A percentile compares a stretch with the other conserved stretches of the same genome.
Conservation (phyloP, 805 yeast genomes). For the Yamadazyma insecticola region DNA sequence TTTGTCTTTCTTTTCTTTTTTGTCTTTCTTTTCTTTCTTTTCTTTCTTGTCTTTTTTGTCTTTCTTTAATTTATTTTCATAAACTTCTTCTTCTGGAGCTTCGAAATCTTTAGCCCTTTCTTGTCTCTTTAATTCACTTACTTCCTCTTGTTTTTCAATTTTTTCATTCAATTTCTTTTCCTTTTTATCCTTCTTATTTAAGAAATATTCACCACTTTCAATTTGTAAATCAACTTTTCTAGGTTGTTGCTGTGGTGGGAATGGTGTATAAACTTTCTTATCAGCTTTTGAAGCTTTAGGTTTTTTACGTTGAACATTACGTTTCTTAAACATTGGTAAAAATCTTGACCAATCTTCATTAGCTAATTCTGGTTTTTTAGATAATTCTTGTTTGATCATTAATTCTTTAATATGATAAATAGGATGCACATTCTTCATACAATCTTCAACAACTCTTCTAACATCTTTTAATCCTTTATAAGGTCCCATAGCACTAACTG, state of each 20-base stretch:
- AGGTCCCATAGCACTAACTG: slow-evolving; percentile 97
- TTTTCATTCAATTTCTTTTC: slow-evolving; percentile 68
- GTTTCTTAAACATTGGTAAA: slow-evolving; percentile 93
- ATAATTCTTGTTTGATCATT: slow-evolving; percentile 94
- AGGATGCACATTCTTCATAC: slow-evolving; percentile 97
- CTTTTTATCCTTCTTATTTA: slow-evolving; percentile 80
- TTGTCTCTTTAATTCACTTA: slow-evolving; percentile 56
- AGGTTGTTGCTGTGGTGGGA: slow-evolving; percentile 97
- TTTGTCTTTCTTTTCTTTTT: too few species aligned
- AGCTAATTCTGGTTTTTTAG: slow-evolving; percentile 92
- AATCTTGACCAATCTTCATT: slow-evolving; percentile 96
- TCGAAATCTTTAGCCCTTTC: slow-evolving; percentile 75
- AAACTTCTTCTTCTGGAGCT: slow-evolving; percentile 77
- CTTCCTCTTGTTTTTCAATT: slow-evolving; percentile 71
- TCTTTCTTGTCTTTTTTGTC: slow-evolving; percentile 19
- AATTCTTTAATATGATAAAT: slow-evolving; percentile 94
- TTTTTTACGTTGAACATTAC: slow-evolving; percentile 91
- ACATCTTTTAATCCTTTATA: slow-evolving; percentile 88
- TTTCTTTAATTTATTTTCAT: slow-evolving; percentile 37
- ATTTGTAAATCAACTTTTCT: slow-evolving; percentile 96
- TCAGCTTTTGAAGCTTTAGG: slow-evolving; percentile 45
- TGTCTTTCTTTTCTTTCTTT: too few species aligned
- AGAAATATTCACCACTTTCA: slow-evolving; percentile 97
- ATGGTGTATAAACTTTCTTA: slow-evolving; percentile 89
- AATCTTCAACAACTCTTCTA: slow-evolving; percentile 93